These are phyloP conservation scores for Xylaria multiplex DNA, from an alignment of 2,329 filamentous ascomycete species.

Conservation along the genomic window DNA sequence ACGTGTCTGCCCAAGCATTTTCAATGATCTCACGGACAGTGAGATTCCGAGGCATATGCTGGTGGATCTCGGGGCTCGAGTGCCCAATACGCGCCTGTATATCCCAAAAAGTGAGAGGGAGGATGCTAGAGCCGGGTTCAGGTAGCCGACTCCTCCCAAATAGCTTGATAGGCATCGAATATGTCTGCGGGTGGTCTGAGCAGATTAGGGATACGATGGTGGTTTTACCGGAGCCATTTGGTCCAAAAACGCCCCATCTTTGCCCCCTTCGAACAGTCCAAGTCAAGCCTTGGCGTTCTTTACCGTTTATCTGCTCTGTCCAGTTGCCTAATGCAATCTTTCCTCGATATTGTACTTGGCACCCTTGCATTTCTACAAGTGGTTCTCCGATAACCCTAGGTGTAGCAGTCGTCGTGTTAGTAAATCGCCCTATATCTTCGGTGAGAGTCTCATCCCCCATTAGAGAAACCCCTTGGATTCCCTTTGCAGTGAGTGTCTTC, in stretches of 20 bases:
- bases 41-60: conserved; percentile 85
- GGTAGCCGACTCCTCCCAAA: conserved; percentile 87
- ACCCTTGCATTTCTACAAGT: conserved; percentile 87
- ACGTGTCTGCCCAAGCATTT: conserved; percentile 91
- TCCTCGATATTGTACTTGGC: conserved; percentile 80
- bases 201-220: conserved; percentile 92
- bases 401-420: conserved; percentile 17
- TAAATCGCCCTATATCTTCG: conserved; percentile 38
- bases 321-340: conserved; percentile 85
- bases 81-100: conserved; percentile 91
- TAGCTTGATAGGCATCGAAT: conserved; percentile 85
- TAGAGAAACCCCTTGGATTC: conserved; percentile 52
- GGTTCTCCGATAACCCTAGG: conserved; percentile 65
- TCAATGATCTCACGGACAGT: conserved; percentile 80
- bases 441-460: conserved; percentile 44
- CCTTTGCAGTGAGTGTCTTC: conserved; percentile 55
- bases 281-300: conserved; percentile 70
- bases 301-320: conserved; percentile 66
- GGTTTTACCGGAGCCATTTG: conserved; percentile 95
- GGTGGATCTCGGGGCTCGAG: conserved; percentile 92
- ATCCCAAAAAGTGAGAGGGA: conserved; percentile 90
- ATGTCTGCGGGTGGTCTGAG: conserved; percentile 95
- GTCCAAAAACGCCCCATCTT: conserved; percentile 91
- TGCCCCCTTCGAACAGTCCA: conserved; percentile 88
- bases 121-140: conserved; percentile 69